Evolutionary conservation across 2,329 filamentous ascomycete species (phyloP), one percentile per base, ranked within the genome.

Genomic region (Pseudopyricularia javanii): DNA sequence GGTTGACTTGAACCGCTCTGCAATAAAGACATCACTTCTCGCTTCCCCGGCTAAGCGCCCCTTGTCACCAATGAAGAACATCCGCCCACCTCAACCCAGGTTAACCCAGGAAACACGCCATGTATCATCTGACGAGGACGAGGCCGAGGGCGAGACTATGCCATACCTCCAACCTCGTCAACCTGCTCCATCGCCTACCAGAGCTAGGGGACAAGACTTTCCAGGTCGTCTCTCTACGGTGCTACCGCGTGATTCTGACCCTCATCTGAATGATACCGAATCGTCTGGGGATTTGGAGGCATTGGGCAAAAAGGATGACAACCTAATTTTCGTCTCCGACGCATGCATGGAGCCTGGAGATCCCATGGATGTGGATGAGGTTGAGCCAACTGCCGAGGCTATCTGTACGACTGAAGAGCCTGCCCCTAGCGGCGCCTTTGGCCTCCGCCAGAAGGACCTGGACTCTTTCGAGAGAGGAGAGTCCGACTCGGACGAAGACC

Each of bases 401-500:
- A 24, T 47, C 30, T n/a, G 17, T 8, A 11, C 12, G 20, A 37
- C 26, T n/a, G 17, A 48, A 48, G 52, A 53, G 26, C 49, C 50
- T 56, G 52, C 55, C 32, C 54, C 20, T 49, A 33, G 59, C 56
- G 49, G 63, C 14, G 59, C 61, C n/a, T 76, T 74, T 56, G 64
- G 63, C 14, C 68, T 81, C 5, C 71, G 75, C 8, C 64, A 73
- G 14, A 73, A 74, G 58, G 73, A 79, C 33, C 59, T 75, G 5
- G 63, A 70, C 45, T 68, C 70, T 3, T 71, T 70, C 45, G 60
- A 73, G 33, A 69, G 74, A n/a, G 74, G 72, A 0, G 77, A 80
- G 2, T 75, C 73, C 0, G 78, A 82, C 5, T 78, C 74, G 0
- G 79, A 82, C 35, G 76, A 80, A 50, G 78, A 82, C 56, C 64